Evolutionary conservation across 148 eudicot species (phyloP), one percentile per base, ranked within the genome.

Genomic region (Rhododendron vialii): DNA sequence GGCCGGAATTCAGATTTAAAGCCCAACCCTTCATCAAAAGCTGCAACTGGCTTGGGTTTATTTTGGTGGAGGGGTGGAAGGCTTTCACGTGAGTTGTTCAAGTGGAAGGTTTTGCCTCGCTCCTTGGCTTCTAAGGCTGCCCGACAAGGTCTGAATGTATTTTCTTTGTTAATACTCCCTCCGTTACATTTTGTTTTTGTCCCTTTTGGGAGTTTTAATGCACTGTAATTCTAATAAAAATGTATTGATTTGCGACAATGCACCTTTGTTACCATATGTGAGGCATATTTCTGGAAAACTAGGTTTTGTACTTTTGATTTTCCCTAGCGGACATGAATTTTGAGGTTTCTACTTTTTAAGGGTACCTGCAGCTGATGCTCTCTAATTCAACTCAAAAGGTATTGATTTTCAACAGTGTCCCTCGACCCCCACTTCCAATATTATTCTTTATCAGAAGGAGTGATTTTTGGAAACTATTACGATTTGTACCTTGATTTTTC

Each of bases 61-160:
- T 87, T 93, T 87, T 97, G 99, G 99, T 93, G 99, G 99, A 94
- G 99, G 90, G 99, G 99, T 87, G 98, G 99, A 81, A 89, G 84
- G 86, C 85, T 90, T 85, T 95, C 99, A 51, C 95, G 98, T 55
- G 87, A 88, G 86, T 92, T 95, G 84, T 97, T 92, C 87, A 93
- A 91, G 83, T 94, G 96, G 96, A 94, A 95, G 93, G 94, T 83
- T 86, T 89, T 97, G 86, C 98, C 99, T 88, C 92, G 86, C 28
- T 89, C 95, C 18, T 86, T 91, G 87, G 96, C 93, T 86, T 86
- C 87, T 84, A 93, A 94, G 90, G 98, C 94, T 88, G 99, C 99
- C 76, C 94, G 99, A 33, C 92, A 93, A 93, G 99, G 99, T 95
- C 81, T 87, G 87, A 24, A 81, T 30, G 76, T 71, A 61, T 10